A percentile compares a stretch with the other conserved stretches of the same genome.
Conservation (phyloP, 805 yeast genomes). For the Kregervanrija delftensis region DNA sequence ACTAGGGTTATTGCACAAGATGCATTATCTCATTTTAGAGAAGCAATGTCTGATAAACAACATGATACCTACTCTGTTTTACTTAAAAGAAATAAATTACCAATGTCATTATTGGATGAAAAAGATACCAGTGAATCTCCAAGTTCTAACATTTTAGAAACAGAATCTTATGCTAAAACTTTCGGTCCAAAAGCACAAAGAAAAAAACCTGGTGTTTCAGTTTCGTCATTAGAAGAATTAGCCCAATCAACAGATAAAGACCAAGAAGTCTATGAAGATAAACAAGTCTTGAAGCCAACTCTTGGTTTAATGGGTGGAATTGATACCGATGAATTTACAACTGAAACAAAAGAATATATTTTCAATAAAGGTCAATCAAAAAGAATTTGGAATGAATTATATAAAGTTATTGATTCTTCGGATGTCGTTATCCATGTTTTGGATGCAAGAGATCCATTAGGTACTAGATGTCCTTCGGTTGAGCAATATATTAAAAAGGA, state of each 20-base stretch:
- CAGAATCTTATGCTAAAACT: slow-evolving; percentile 73
- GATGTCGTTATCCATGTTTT: slow-evolving; percentile 95
- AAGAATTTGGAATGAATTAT: slow-evolving; percentile 96
- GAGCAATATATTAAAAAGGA: slow-evolving; percentile 90
- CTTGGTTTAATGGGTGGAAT: slow-evolving; percentile 75
- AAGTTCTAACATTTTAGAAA: slow-evolving; percentile 73
- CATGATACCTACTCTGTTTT: slow-evolving; percentile 81
- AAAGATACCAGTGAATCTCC: slow-evolving; percentile 74
- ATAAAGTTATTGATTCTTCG: slow-evolving; percentile 94
- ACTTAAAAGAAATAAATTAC: slow-evolving; percentile 82
- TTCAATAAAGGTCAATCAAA: slow-evolving; percentile 96
- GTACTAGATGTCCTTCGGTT: slow-evolving; percentile 89
- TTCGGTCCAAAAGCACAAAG: slow-evolving; percentile 96
- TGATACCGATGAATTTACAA: slow-evolving; percentile 73
- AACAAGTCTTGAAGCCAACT: slow-evolving; percentile 66
- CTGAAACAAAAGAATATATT: slow-evolving; percentile 91
- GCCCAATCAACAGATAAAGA: slow-evolving; percentile 53
- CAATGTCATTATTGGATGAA: slow-evolving; percentile 92
- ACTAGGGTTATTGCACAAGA: slow-evolving; percentile 97
- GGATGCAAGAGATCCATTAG: slow-evolving; percentile 96
- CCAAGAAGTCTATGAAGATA: slow-evolving; percentile 59
- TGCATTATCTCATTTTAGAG: slow-evolving; percentile 89
- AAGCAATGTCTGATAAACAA: slow-evolving; percentile 82
- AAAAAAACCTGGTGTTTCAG: slow-evolving; percentile 73
- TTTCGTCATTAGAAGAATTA: slow-evolving; percentile 76